Conservation (phyloP, 2,329 filamentous ascomycete species). For the Pseudogymnoascus sp. region DNA sequence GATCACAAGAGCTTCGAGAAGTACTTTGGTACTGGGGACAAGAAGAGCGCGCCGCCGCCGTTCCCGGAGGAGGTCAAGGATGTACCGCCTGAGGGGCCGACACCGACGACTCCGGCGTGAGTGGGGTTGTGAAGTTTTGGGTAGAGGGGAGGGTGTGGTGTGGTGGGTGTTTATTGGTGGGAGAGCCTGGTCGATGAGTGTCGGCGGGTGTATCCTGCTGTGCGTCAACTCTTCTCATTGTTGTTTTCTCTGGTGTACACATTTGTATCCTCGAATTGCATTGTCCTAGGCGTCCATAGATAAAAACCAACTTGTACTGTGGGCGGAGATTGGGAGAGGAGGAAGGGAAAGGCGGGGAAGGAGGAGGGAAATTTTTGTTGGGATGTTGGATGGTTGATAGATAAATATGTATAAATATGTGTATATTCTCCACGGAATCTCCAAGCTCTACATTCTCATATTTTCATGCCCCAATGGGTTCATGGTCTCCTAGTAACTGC, state of each 20-base stretch:
- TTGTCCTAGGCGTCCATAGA: slow-evolving; percentile 7
- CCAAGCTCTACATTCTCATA: too few relatives aligned
- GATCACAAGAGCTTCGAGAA: slow-evolving; percentile 84
- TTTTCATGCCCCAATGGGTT: too few relatives aligned
- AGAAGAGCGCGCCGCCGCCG: slow-evolving; percentile 53
- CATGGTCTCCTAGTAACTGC: too few relatives aligned
- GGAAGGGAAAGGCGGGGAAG: not conserved
- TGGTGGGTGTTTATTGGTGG: not conserved
- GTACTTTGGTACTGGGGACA: slow-evolving; percentile 69
- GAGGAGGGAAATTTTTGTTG: not conserved
- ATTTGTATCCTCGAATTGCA: slow-evolving; percentile 9
- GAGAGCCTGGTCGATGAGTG: not conserved
- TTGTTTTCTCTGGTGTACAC: slow-evolving; percentile 7
- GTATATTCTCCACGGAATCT: not conserved
- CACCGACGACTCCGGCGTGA: not conserved
- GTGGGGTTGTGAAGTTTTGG: not conserved
- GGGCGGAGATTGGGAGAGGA: not conserved
- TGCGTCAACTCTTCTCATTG: slow-evolving; percentile 11
- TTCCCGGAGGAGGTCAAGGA: not conserved
- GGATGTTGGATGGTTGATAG: not conserved
- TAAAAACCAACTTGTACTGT: slow-evolving; percentile 6
- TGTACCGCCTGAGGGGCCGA: not conserved
- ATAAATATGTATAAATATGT: slow-evolving; percentile 8
- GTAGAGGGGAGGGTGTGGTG: not conserved
- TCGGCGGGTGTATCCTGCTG: not conserved